Evolutionary conservation across 2,329 filamentous ascomycete genomes (phyloP), one percentile per base, ranked within the genome.

Genomic region (Colletotrichum limetticola): DNA sequence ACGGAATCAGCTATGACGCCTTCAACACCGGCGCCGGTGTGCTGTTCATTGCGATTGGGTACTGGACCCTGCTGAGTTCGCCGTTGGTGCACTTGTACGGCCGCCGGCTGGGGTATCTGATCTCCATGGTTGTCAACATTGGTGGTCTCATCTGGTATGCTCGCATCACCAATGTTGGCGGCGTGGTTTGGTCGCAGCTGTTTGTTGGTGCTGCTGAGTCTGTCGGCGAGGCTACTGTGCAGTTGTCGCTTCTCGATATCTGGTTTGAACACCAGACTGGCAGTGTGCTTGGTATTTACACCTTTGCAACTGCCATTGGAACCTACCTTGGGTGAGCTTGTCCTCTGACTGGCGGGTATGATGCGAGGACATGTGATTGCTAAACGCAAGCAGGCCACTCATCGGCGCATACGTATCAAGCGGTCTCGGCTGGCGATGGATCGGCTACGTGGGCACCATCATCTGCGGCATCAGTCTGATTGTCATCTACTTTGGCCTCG

Each of bases 231-330:
- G 88, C 88, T 0, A 84, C 87, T 35, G 88, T 88, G 7, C 88
- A 90, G 76, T 79, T 89, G n/a, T 89, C 87, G 1, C 80, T 90
- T 32, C 86, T 88, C 8, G 88, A 90, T 75, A 83, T 90, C 35
- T 90, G 88, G 81, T 90, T 87, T 74, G 86, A 89, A 79, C 88
- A 90, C 75, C 87, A 88, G 72, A 85, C 87, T 56, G 88, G 88
- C 53, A 83, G 84, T 1, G 86, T 88, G 1, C 81, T 90, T 6
- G 88, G 88, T 69, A 77, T 90, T 30, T 90, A 90, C 75, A 87
- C 89, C 30, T 80, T 90, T 46, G 85, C 88, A 2, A 90, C 87
- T 1, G 87, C 86, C 75, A 83, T 89, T 35, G 88, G 88, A 26
- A 90, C 88, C 3, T 90, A 89, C 75, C 78, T 89, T 4, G 88